Conservation (phyloP, 495 filamentous ascomycete genomes). For the Aspergillus asperescens region DNA sequence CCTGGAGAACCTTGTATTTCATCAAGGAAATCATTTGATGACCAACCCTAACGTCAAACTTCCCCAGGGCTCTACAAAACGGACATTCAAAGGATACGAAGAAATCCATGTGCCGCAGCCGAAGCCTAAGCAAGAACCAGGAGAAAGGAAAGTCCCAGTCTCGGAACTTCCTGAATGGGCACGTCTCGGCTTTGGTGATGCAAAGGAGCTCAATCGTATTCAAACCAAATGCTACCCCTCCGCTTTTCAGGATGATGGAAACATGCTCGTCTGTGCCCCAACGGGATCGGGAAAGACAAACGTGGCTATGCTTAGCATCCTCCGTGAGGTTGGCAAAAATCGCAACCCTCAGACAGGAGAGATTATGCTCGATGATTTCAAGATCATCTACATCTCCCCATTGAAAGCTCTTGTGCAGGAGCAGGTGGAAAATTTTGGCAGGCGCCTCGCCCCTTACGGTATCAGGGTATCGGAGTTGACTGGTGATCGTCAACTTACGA, state of each 20-base stretch:
- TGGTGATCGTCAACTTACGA: constrained; percentile 96
- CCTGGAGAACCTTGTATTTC: constrained; percentile 91
- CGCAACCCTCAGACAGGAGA: constrained; percentile 80
- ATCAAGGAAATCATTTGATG: constrained; percentile 98
- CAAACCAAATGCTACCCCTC: constrained; percentile 88
- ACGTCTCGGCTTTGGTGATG: constrained; percentile 71
- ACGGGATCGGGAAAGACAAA: constrained; percentile 99
- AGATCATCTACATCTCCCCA: constrained; percentile 92
- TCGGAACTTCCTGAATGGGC: constrained; percentile 92
- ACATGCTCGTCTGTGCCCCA: constrained; percentile 95
- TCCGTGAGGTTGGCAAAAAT: constrained; percentile 95
- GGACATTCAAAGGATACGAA: constrained; percentile 95
- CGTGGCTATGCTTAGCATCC: constrained; percentile 93
- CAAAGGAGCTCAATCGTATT: constrained; percentile 83
- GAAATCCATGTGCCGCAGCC: constrained; percentile 95
- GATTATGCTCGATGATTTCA: constrained; percentile 92
- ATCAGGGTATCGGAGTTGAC: constrained; percentile 91
- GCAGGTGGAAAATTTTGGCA: constrained; percentile 95
- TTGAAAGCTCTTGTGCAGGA: constrained; percentile 95
- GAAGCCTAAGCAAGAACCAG: constrained; percentile 72
- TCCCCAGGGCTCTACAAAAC: constrained; percentile 92
- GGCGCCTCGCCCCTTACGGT: constrained; percentile 81
- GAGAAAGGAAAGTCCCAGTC: constrained; percentile 73
- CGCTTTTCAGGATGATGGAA: constrained; percentile 91
- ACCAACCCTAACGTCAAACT: constrained; percentile 92